Evolutionary conservation across 2,329 filamentous ascomycete genomes (phyloP).

Genomic region (Alternaria brassicae): DNA sequence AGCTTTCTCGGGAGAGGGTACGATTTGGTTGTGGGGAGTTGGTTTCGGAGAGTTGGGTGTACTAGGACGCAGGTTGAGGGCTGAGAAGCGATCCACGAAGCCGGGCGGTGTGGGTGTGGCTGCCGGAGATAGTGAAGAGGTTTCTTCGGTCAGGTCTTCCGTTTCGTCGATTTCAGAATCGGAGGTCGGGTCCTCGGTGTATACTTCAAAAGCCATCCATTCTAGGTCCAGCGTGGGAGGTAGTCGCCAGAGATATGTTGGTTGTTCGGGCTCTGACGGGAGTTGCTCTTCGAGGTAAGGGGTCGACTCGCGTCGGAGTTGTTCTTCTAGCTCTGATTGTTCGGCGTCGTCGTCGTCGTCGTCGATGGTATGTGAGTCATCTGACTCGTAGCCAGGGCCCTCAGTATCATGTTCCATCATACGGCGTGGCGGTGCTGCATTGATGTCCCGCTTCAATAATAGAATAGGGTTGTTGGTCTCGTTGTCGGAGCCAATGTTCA

Average conservation of each 20-base stretch:
- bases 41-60: constrained; percentile 31
- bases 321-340: constrained; percentile 56
- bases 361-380: constrained; percentile 50
- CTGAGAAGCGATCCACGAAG: constrained; percentile 55
- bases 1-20: constrained; percentile 36
- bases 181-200: constrained; percentile 67
- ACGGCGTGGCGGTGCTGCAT: constrained; percentile 67
- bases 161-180: constrained; percentile 59
- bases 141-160: constrained; percentile 27
- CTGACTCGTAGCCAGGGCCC: constrained; percentile 41
- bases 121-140: constrained; percentile 25
- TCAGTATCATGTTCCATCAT: constrained; percentile 58
- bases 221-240: constrained; percentile 82
- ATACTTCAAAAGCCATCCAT: constrained; percentile 92
- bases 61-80: constrained; percentile 52
- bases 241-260: constrained; percentile 62
- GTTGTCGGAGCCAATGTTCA: constrained; percentile 77
- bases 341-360: constrained; percentile 42
- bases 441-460: constrained; percentile 73
- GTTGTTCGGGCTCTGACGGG: constrained; percentile 21
- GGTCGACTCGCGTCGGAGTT: constrained; percentile 54
- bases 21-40: constrained; percentile 34
- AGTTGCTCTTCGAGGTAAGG: constrained; percentile 20
- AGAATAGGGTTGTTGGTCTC: constrained; percentile 77
- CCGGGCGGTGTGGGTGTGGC: constrained; percentile 43